Evolutionary conservation across 371 early-diverging fungal genomes (phyloP).

Genomic region (Syncephalastrum monosporum): DNA sequence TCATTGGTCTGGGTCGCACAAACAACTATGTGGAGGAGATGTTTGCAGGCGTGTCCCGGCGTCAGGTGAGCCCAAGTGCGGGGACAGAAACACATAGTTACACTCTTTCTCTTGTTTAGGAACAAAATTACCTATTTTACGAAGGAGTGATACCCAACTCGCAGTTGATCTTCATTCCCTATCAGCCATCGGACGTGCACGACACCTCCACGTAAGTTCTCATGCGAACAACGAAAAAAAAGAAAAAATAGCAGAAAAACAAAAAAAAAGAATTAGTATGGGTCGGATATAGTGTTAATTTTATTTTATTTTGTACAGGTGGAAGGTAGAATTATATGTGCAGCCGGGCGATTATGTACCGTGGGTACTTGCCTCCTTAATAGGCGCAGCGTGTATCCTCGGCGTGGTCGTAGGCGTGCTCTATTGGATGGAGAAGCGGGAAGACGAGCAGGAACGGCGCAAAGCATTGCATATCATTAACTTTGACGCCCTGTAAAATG

Average conservation of each 20-base stretch:
- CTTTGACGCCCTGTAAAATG: constrained; percentile 81
- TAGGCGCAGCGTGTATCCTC: constrained; percentile 62
- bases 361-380: constrained; percentile 72
- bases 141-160: constrained; percentile 93
- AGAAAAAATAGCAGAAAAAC: not conserved
- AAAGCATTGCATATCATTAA: constrained; percentile 82
- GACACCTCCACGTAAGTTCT: constrained; percentile 43
- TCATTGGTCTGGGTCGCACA: constrained; percentile 90
- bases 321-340: constrained; percentile 86
- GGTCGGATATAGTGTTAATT: not conserved
- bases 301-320: constrained; percentile 36
- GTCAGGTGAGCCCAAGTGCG: constrained; percentile 42
- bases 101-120: constrained; percentile 9
- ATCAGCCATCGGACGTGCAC: constrained; percentile 56
- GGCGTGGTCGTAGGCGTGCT: constrained; percentile 69
- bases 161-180: constrained; percentile 86
- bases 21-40: constrained; percentile 94
- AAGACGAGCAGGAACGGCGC: constrained; percentile 74
- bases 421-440: constrained; percentile 77
- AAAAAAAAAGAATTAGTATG: not conserved
- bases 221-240: not conserved
- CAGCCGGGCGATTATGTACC: constrained; percentile 80
- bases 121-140: constrained; percentile 54
- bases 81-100: not conserved
- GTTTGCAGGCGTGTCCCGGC: constrained; percentile 79